Percentiles rank a stretch among this genome's conserved stretches.
Conservation (phyloP, 768 basidiomycete genomes). For the Suillus occidentalis region DNA sequence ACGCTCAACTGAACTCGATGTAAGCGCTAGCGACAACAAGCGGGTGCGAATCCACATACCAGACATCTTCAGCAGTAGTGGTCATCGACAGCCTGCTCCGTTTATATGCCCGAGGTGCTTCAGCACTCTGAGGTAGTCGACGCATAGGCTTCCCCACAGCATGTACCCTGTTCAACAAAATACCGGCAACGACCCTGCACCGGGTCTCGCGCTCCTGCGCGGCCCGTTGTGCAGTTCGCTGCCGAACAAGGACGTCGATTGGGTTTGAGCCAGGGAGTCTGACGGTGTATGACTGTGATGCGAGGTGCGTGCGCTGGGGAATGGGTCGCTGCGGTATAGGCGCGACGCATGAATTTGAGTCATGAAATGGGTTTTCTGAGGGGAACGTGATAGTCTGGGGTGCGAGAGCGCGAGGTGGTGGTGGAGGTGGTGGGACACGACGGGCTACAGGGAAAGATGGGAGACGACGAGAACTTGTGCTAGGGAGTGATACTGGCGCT, state of each 20-base stretch:
- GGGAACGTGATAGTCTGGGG: constrained; percentile 23
- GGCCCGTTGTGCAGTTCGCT: constrained; percentile 30
- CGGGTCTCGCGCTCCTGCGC: constrained; percentile 41
- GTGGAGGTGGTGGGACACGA: constrained; percentile 14
- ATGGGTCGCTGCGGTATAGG: constrained; percentile 11
- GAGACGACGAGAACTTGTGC: constrained; percentile 17
- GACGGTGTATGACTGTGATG: constrained; percentile 26
- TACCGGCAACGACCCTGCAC: constrained; percentile 56
- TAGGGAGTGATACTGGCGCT: constrained; percentile 18
- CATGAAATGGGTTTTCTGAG: constrained; percentile 27
- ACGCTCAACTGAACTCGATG: constrained; percentile 8
- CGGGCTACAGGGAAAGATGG: constrained; percentile 13
- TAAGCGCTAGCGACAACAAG: background rate
- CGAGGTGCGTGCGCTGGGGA: constrained; percentile 29
- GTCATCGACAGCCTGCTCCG: constrained; percentile 54
- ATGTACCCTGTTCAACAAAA: constrained; percentile 53
- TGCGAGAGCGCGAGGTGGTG: constrained; percentile 15
- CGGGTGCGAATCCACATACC: constrained; percentile 12
- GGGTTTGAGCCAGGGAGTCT: constrained; percentile 25
- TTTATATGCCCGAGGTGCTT: constrained; percentile 42
- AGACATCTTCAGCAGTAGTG: constrained; percentile 44
- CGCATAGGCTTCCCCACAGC: constrained; percentile 54
- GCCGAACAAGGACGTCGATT: constrained; percentile 29
- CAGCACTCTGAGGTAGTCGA: constrained; percentile 33
- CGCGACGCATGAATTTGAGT: constrained; percentile 19